Base-by-base conservation (phyloP, 768 basidiomycete genomes). In the Russula foetens region DNA sequence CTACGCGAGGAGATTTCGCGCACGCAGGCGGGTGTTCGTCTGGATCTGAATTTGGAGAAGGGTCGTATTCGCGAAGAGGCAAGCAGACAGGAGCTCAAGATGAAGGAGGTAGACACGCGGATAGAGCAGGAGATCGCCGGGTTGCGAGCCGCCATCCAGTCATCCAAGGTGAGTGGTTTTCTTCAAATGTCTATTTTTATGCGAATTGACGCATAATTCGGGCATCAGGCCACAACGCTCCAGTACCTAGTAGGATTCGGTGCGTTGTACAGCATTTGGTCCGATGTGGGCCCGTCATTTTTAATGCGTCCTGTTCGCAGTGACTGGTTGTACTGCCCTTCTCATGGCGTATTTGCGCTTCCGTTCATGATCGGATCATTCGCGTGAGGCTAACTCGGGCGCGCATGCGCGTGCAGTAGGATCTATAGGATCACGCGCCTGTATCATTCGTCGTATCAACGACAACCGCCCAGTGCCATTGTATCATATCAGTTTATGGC, bases 11-110 rank as follows among this genome's bases (percentile, higher is more conserved):
- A 98, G 70, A 90, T 97, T 54, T 89, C 85, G 4, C 81, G 88
- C 24, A 97, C 94, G 9, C 94, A 97, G 71, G 89, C 88, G 12
- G 94, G 94, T 19, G 97, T 99, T 4, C 77, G 96, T 54, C 74
- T 99, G 17, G 97, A 99, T 72, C 74, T 99, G 59, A 99, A 99
- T 73, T 75, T 98, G 26, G 96, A 99, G 77, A 98, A 98, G 73
- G 93, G 93, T 1, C 80, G 96, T 48, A 91, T 98, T 78, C 77
- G 96, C 54, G 95, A 98, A 70, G 95, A 98, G 77, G 86, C 85
- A 65, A 87, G 84, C 66, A 84, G 85, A 43, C 92, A 98, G 68
- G 94, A 97, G 69, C 76, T 95, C 54, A 98, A 98, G 82, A 90
- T 98, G 69, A 93, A 92, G 72, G 96, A 99, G 72, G 94, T 98